phyloP scores from a whole-genome alignment of 768 basidiomycete species.

The Dioszegia aurantiaca region DNA sequence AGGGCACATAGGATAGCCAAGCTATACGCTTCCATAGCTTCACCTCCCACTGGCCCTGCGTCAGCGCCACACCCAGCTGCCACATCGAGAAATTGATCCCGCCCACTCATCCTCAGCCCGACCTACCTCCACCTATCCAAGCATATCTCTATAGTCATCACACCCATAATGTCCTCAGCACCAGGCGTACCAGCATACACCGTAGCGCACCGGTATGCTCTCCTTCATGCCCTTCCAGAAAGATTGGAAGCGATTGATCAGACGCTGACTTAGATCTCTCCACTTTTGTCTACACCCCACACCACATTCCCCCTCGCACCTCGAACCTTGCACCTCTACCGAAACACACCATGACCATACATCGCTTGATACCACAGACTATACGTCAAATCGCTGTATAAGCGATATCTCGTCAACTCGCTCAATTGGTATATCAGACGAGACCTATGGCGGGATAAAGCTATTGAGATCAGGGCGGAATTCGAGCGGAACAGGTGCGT shows the following conservation, averaged over 20 bases:
- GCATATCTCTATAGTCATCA: no score
- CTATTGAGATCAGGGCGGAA: conserved; percentile 80
- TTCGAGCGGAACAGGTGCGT: conserved; percentile 93
- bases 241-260: neutral
- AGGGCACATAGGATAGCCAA: no score
- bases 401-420: conserved; percentile 76
- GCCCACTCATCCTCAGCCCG: no score
- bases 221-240: neutral
- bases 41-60: no score
- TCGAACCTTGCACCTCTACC: no score
- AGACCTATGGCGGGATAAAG: conserved; percentile 79
- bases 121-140: neutral
- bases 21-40: no score
- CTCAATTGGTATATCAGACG: conserved; percentile 86
- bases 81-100: no score
- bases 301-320: neutral
- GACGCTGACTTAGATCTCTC: conserved; percentile 12
- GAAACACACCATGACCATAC: no score
- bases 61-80: no score
- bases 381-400: conserved; percentile 89
- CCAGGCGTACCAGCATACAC: conserved; percentile 25
- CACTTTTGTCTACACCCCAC: neutral
- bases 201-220: conserved; percentile 40
- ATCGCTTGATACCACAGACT: conserved; percentile 55
- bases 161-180: conserved; percentile 10